Evolutionary conservation across 2,329 filamentous ascomycete genomes (phyloP), one percentile per base, ranked within the genome.

Genomic region (Dissoconium aciculare): DNA sequence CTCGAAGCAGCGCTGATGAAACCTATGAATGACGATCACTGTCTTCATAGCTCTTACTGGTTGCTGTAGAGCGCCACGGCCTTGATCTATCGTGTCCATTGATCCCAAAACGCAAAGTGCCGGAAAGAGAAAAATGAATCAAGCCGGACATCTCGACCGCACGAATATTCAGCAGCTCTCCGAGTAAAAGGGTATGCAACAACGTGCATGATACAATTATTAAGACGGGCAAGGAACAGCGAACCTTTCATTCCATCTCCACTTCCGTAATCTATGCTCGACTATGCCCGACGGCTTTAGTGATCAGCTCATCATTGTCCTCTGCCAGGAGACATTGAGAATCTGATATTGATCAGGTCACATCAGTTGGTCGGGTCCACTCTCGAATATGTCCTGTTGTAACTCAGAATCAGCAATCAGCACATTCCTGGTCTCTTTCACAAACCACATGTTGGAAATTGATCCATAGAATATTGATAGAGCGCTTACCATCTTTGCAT

Each of bases 401-500:
- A 26, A 30, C 30, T 42, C 28, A 44, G 41, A 33, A 33, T 15
- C 27, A 26, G 17, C 12, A 31, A 21, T 24, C 4, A 17, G 32
- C 32, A 34, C 27, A 30, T 36, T 33, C 11, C 11, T 13, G 17
- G 11, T 5, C 5, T 28, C 37, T 36, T 32, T 36, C 38, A 41
- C 35, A 23, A 36, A 38, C 24, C 32, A 21, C 17, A 30, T 14
- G 10, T 16, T 17, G 21, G 17, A 31, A 34, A 17, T 17, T 17
- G 17, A 37, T 13, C 32, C 17, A 24, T 14, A 10, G 26, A 27
- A 23, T 29, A 28, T 33, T 16, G 26, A 21, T 28, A 17, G 26
- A 27, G 64, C 17, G 34, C 76, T 56, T 63, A 91, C 87, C 87
- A 58, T 76, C 80, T 51, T 83, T 79, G 59, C 84, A 94, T 43